Conservation (phyloP, 176 grass and related monocot species). For the Rhynchospora breviuscula region DNA sequence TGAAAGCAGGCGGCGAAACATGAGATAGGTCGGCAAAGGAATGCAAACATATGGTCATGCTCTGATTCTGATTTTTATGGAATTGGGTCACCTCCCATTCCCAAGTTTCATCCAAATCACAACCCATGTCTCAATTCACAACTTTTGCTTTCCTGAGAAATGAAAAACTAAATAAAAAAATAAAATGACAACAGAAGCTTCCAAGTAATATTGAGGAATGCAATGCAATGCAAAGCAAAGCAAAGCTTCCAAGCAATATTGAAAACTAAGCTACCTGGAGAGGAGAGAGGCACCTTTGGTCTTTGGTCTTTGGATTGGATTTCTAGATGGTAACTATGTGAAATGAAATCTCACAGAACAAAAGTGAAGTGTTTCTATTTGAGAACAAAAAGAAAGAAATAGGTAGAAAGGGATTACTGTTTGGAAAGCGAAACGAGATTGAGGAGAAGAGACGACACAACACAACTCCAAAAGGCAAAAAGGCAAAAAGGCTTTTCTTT, state of each 20-base stretch:
- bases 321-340: too few relatives aligned
- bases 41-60: constrained; percentile 69
- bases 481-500: too few relatives aligned
- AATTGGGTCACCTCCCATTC: not conserved
- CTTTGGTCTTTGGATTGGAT: too few relatives aligned
- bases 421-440: not conserved
- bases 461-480: too few relatives aligned
- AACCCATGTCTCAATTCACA: constrained; percentile 25
- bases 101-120: not conserved
- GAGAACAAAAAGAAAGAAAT: too few relatives aligned
- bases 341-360: too few relatives aligned
- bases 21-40: constrained; percentile 76
- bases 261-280: too few relatives aligned
- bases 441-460: not conserved
- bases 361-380: too few relatives aligned
- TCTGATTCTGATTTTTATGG: constrained; percentile 17
- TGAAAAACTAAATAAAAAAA: not conserved
- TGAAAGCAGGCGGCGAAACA: constrained; percentile 58
- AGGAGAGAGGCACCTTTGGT: too few relatives aligned
- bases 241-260: too few relatives aligned
- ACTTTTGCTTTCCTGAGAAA: not conserved
- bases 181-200: too few relatives aligned
- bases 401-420: not conserved
- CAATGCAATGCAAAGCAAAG: not conserved
- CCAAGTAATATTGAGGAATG: too few relatives aligned